Percentiles rank a stretch among this genome's conserved stretches.
Conservation (phyloP, 345 rosid species). For the Dimocarpus longan region DNA sequence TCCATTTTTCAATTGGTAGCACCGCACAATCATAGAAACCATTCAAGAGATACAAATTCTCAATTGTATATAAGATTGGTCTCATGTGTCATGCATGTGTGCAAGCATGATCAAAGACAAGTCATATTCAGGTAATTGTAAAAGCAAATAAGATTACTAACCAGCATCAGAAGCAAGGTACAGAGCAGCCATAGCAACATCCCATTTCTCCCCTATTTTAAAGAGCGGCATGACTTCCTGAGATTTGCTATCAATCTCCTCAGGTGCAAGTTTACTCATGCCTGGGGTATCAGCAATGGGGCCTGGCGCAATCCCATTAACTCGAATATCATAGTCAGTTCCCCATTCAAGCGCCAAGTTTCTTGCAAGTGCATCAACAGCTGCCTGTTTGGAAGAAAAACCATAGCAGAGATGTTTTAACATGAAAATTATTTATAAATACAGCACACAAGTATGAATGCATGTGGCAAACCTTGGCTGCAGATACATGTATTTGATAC, state of each 20-base stretch:
- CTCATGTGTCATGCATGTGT: background rate
- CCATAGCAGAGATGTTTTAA: background rate
- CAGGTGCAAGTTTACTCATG: slow-evolving; percentile 73
- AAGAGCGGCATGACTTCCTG: slow-evolving; percentile 51
- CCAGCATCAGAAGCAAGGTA: slow-evolving; percentile 74
- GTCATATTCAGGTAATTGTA: background rate
- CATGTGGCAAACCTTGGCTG: slow-evolving; percentile 62
- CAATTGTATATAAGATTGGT: background rate
- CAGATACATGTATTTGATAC: slow-evolving; percentile 86
- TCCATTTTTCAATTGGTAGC: too few species aligned
- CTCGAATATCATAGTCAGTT: slow-evolving; percentile 60
- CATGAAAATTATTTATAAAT: background rate
- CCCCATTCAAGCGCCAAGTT: slow-evolving; percentile 90
- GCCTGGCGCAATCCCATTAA: slow-evolving; percentile 84
- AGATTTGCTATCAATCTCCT: slow-evolving; percentile 52
- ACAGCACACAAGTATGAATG: background rate
- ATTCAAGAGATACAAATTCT: background rate
- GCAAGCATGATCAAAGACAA: background rate
- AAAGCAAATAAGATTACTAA: slow-evolving; percentile 27
- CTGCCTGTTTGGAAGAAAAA: slow-evolving; percentile 53
- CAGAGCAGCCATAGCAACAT: slow-evolving; percentile 83
- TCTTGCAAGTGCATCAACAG: slow-evolving; percentile 68
- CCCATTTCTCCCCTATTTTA: slow-evolving; percentile 80
- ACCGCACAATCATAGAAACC: background rate
- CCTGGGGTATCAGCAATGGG: slow-evolving; percentile 81